Base-by-base conservation (phyloP, 768 basidiomycete genomes). In the Boletus subparvulus region DNA sequence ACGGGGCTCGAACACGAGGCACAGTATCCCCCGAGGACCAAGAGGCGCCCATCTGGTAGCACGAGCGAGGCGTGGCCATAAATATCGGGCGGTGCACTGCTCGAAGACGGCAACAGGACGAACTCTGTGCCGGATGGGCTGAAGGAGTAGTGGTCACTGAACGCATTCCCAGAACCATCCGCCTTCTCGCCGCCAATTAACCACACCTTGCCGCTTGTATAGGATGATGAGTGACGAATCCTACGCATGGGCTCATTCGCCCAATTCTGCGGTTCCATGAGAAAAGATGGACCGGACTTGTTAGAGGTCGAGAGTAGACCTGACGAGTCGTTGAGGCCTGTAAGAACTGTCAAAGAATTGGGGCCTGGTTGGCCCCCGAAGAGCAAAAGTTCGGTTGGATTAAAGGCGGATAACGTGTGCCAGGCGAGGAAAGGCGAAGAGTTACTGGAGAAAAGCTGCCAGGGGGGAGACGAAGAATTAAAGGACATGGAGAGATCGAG, bases 351-450 rank as follows among this genome's bases (percentile, higher is more conserved):
- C 24, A 71, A 61, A 9, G 85, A 83, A 62, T 82, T 80, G 6
- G 85, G 77, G 3, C 80, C 89, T 14, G 86, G 82, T 61, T 85
- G 78, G 17, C 94, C 94, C 21, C 94, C 94, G 56, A 94, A 92
- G 14, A 86, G 69, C 4, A 94, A 76, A 3, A 84, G 59, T 24
- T 77, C 59, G 9, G 82, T 73, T 16, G 77, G 71, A 52, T 83
- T 81, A 73, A 83, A 80, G 5, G 86, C 82, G 16, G 89, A 87
- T 42, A 94, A 74, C 1, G 88, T 84, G 67, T 93, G 89, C 88
- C 90, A 94, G 12, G 88, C 83, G 12, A 93, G 75, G 9, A 82
- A 72, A 24, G 90, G 90, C 5, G 74, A 69, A 58, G 81, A 80
- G 3, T 73, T 64, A 33, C 80, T 75, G 50, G 77, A 77, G 52